A percentile compares a stretch with the other conserved stretches of the same genome.
Evolutionary conservation across 164 flowering plant species (phyloP).

Genomic region (Stephania cephalantha): DNA sequence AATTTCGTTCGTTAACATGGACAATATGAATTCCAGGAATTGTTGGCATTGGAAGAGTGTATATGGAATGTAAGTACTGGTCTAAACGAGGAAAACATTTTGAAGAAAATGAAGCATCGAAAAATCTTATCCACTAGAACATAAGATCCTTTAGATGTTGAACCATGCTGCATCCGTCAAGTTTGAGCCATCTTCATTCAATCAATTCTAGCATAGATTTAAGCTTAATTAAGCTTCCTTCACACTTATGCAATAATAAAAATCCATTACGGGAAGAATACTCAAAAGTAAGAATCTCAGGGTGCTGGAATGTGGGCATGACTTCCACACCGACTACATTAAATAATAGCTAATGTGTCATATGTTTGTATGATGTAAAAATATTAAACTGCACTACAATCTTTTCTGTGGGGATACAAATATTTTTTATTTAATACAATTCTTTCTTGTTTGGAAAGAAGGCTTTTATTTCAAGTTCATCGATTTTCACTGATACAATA

Average conservation of each 20-base stretch:
- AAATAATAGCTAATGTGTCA: constrained; percentile 75
- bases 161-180: constrained; percentile 82
- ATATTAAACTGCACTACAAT: no score
- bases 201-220: no score
- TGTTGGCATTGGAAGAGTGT: constrained; percentile 79
- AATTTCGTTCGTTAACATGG: neutral
- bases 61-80: constrained; percentile 79
- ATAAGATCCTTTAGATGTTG: constrained; percentile 36
- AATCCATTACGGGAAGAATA: constrained; percentile 62
- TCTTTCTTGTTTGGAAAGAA: no score
- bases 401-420: no score
- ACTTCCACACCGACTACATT: constrained; percentile 65
- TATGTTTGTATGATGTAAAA: no score
- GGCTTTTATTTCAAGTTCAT: no score
- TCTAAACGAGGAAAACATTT: constrained; percentile 54
- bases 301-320: constrained; percentile 65
- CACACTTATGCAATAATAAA: neutral
- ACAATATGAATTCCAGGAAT: constrained; percentile 40
- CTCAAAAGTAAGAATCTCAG: constrained; percentile 52
- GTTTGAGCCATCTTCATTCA: constrained; percentile 29
- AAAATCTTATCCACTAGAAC: constrained; percentile 18
- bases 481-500: no score
- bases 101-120: constrained; percentile 33
- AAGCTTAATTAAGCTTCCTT: neutral
- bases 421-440: no score